Evolutionary conservation across 352 stramenopile species (phyloP).

Genomic region (Pythium vanterpoolii): DNA sequence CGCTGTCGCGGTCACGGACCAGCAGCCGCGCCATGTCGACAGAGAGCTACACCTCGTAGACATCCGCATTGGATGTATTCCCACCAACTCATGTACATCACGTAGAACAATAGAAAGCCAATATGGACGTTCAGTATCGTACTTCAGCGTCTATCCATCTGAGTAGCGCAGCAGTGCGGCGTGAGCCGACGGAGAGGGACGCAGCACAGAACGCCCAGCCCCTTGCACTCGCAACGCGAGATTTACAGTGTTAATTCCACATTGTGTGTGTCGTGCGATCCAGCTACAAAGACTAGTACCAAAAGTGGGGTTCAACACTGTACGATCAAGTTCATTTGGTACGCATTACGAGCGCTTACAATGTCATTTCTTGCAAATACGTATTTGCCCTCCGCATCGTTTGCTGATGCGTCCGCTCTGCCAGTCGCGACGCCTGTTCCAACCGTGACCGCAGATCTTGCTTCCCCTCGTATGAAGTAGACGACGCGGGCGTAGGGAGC

Average conservation of each 20-base stretch:
- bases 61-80: not conserved
- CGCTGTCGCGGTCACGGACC: conserved; percentile 1
- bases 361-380: not conserved
- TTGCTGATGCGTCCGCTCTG: not conserved
- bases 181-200: no score
- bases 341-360: not conserved
- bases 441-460: not conserved
- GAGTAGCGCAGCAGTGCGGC: no score
- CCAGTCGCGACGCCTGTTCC: not conserved
- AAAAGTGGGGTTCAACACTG: no score
- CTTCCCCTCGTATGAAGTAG: not conserved
- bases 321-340: no score
- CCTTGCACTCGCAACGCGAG: no score
- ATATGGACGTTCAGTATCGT: no score
- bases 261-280: no score
- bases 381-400: not conserved
- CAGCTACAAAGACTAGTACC: no score
- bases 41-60: not conserved
- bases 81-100: not conserved
- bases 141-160: no score
- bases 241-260: no score
- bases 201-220: no score
- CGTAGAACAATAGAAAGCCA: not conserved
- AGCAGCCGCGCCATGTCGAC: not conserved
- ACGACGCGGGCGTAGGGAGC: not conserved